A percentile compares a stretch with the other conserved stretches of the same genome.
phyloP scores from a whole-genome alignment of 345 rosid genomes.

The Abelmoschus esculentus region DNA sequence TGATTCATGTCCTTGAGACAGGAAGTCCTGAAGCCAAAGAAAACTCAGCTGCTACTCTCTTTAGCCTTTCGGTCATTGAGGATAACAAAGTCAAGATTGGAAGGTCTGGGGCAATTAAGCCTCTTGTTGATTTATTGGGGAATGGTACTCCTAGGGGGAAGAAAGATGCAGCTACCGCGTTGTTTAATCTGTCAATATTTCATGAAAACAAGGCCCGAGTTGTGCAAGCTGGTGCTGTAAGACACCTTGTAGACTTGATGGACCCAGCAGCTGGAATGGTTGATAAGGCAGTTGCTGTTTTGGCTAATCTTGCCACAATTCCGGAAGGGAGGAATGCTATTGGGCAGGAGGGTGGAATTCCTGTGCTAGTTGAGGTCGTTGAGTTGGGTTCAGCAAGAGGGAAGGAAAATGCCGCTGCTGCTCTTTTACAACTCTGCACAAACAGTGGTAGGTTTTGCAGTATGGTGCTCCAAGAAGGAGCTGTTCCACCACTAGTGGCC shows the following conservation, averaged over 20 bases:
- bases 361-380: constrained; percentile 79
- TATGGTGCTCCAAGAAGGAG: constrained; percentile 86
- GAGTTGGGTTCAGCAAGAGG: constrained; percentile 94
- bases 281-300: constrained; percentile 83
- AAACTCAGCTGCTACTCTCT: constrained; percentile 22
- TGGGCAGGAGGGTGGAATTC: constrained; percentile 74
- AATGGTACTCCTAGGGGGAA: constrained; percentile 80
- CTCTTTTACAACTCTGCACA: constrained; percentile 77
- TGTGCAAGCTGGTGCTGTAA: constrained; percentile 87
- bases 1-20: constrained; percentile 68
- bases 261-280: constrained; percentile 68
- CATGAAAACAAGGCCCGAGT: constrained; percentile 75
- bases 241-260: constrained; percentile 81
- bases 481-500: constrained; percentile 90
- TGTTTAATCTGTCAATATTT: constrained; percentile 68
- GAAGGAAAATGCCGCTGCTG: constrained; percentile 92
- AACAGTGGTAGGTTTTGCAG: constrained; percentile 53
- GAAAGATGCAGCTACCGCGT: constrained; percentile 68
- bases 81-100: constrained; percentile 79
- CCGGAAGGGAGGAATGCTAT: constrained; percentile 75
- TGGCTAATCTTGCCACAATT: constrained; percentile 86
- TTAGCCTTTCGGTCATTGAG: constrained; percentile 25
- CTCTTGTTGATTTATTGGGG: constrained; percentile 78
- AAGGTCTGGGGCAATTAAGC: constrained; percentile 74
- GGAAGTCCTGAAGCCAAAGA: constrained; percentile 85